phyloP scores from a whole-genome alignment of 169 alveolate genomes.

The Perkinsus olseni region DNA sequence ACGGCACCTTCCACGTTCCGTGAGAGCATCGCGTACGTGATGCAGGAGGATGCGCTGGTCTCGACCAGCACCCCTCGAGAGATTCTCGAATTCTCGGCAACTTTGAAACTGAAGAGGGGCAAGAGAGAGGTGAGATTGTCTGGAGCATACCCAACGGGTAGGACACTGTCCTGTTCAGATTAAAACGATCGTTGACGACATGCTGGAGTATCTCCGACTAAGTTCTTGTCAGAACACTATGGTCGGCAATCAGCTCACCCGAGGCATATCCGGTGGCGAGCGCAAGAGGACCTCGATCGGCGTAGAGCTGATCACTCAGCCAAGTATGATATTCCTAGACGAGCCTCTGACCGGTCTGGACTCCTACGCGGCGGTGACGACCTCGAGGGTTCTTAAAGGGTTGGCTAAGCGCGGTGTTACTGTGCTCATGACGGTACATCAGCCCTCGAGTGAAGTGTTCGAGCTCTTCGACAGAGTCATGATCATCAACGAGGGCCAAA shows the following conservation, averaged over 20 bases:
- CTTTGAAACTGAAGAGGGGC: slow-evolving; percentile 25
- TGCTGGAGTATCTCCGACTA: slow-evolving; percentile 35
- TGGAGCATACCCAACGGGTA: no score
- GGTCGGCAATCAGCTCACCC: slow-evolving; percentile 55
- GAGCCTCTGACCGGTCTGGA: slow-evolving; percentile 83
- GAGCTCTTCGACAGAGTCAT: slow-evolving; percentile 52
- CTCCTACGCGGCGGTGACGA: slow-evolving; percentile 53
- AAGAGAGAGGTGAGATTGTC: not conserved
- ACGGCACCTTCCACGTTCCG: slow-evolving; percentile 2
- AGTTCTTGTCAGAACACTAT: slow-evolving; percentile 38
- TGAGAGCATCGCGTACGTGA: slow-evolving; percentile 48
- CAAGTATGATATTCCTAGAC: slow-evolving; percentile 70
- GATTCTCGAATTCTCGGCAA: slow-evolving; percentile 60
- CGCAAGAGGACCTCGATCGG: slow-evolving; percentile 77
- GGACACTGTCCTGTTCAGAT: no score
- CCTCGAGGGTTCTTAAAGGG: not conserved
- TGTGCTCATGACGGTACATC: slow-evolving; percentile 59
- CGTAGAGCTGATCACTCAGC: slow-evolving; percentile 77
- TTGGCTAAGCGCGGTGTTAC: slow-evolving; percentile 38
- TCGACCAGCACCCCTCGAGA: slow-evolving; percentile 60
- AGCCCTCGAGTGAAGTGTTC: slow-evolving; percentile 57
- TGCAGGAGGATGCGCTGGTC: slow-evolving; percentile 61
- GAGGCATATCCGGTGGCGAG: slow-evolving; percentile 85
- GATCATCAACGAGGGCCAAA: slow-evolving; percentile 48
- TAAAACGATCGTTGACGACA: not conserved